Evolutionary conservation across 371 early-diverging fungal genomes (phyloP).

Genomic region (Apophysomyces sp.): DNA sequence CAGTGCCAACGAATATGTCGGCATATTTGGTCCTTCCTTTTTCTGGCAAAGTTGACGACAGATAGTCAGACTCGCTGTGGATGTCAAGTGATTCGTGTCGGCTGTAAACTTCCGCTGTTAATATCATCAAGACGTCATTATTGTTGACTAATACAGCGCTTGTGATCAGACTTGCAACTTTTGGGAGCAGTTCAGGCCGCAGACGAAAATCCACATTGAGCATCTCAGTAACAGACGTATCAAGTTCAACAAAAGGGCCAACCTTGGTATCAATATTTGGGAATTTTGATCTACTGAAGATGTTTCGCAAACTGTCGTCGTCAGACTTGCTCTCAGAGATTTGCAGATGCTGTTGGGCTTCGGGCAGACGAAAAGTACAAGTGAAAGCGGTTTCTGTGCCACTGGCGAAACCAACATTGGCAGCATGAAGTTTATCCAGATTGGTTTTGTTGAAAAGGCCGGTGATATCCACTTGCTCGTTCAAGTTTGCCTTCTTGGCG

Average conservation of each 20-base stretch:
- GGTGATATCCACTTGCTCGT: neutral
- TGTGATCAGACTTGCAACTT: neutral
- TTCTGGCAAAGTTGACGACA: neutral
- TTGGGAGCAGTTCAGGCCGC: neutral
- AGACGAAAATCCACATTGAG: conserved; percentile 1
- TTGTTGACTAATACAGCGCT: neutral
- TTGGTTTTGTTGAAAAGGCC: conserved; percentile 5
- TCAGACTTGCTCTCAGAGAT: neutral
- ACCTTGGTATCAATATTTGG: neutral
- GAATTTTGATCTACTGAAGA: neutral
- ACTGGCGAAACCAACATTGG: neutral
- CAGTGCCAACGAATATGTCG: no score
- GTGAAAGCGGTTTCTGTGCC: neutral
- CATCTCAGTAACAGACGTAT: neutral
- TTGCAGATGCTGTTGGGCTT: neutral
- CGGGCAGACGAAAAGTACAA: neutral
- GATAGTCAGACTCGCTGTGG: neutral
- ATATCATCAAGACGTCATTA: neutral
- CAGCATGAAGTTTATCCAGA: neutral
- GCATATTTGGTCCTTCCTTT: neutral
- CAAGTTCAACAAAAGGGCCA: neutral
- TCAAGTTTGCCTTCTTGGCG: neutral
- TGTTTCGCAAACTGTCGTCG: neutral
- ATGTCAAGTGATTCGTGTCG: neutral
- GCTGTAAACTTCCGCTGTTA: no score